Evolutionary conservation across 2,329 filamentous ascomycete species (phyloP), one percentile per base, ranked within the genome.

Genomic region (Paraphoma chrysanthemicola): DNA sequence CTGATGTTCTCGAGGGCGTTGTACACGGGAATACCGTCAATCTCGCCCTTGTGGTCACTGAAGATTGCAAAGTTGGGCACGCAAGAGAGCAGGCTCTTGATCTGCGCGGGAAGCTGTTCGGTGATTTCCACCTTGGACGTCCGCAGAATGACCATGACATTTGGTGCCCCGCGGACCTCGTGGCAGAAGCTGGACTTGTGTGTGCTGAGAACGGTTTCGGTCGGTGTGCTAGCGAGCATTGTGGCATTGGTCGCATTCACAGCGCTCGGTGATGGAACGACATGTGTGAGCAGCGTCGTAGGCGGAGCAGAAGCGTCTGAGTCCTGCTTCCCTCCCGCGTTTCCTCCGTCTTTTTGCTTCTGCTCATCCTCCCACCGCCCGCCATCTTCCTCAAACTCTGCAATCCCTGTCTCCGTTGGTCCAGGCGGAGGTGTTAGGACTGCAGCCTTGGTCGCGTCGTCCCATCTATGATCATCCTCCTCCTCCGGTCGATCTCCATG

Each of bases 41-140:
- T 79, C 71, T 68, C 85, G 81, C 68, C 71, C 28, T 81, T 79
- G 51, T 83, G 83, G 69, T 88, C 86, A 57, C 85, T 87, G 73
- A 85, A 86, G 64, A 88, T 82, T 48, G 82, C 79, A 50, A 81
- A 83, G 68, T 86, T 75, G 31, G 83, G 81, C 42, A 85, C 79
- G 73, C 85, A 88, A 59, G 78, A 77, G 17, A 87, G 77, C 0
- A 84, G 84, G 1, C 83, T 85, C 48, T 78, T 69, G 55, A 86
- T 79, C 62, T 87, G 85, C 2, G 80, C 72, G 1, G 84, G 83
- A 2, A 88, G 78, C 66, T 86, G 86, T 29, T 82, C 79, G 51
- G 77, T 71, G 12, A 84, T 79, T 63, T 88, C 85, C 7, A 83
- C 85, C 14, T 85, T 84, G 51, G 85, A 86, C 0, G 86, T 88